Evolutionary conservation across 768 basidiomycete genomes (phyloP), one percentile per base, ranked within the genome.

Genomic region (Leccinum subgranulosum): DNA sequence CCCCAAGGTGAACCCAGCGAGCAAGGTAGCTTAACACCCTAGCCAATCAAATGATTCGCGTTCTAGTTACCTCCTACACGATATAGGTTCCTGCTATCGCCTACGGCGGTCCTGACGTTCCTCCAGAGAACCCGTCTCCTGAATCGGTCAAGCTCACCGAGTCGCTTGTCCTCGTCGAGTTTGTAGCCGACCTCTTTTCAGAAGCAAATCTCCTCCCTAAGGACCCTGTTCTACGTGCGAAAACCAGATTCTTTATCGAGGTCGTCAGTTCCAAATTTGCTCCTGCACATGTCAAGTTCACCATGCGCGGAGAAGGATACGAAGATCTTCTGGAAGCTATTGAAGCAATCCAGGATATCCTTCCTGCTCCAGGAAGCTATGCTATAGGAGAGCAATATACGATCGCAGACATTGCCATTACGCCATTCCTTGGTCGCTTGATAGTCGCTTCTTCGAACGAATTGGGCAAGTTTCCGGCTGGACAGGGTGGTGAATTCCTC

Each of bases 161-260:
- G 65, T 87, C 85, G 4, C 80, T 83, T 48, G 74, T 87, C 36
- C 81, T 88, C 55, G 73, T 87, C 53, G 85, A 89, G 66, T 84
- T 88, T 71, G 67, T 88, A 56, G 83, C 83, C 10, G 86, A 87
- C 66, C 71, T 86, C 54, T 81, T 75, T 67, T 79, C 80, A 2
- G 66, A 75, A 36, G 75, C 79, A 29, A 53, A 63, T 33, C 73
- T 87, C 39, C 75, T 84, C 9, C 86, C 87, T 4, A 66, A 71
- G 9, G 81, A 84, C 65, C 83, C 83, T 1, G 76, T 87, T 36
- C 61, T 65, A 7, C 81, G 84, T 36, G 86, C 88, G 36, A 75
- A 79, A 55, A 81, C 76, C 8, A 83, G 86, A 23, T 82, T 87
- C 70, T 85, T 87, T 73, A 78, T 84, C 67, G 83, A 87, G 57